A percentile compares a stretch with the other conserved stretches of the same genome.
phyloP scores from a whole-genome alignment of 352 stramenopile genomes.

The Hyaloperonospora arabidopsidis region DNA sequence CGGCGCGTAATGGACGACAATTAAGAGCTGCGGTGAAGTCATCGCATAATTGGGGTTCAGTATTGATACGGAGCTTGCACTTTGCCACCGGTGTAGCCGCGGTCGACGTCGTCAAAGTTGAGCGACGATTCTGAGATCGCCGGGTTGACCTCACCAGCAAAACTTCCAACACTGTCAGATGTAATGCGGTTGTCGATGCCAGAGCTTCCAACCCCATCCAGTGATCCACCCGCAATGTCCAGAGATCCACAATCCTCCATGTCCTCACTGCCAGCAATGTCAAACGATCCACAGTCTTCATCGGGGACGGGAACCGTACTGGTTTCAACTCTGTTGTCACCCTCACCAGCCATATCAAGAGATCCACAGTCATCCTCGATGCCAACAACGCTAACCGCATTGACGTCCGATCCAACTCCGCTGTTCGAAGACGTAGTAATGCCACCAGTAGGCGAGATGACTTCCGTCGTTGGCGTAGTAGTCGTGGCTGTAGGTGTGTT shows the following conservation, averaged over 20 bases:
- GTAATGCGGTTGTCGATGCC: background rate
- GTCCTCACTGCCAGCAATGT: conserved; percentile 10
- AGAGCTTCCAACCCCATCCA: too few relatives aligned
- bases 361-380: conserved; percentile 14
- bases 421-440: background rate
- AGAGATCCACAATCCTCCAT: too few relatives aligned
- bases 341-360: conserved; percentile 15
- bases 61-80: conserved; percentile 13
- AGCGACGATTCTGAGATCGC: conserved; percentile 19
- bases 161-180: conserved; percentile 4
- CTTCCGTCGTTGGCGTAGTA: background rate
- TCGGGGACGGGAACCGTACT: conserved; percentile 2
- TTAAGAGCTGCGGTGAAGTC: too few relatives aligned
- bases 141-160: conserved; percentile 1
- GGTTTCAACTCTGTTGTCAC: conserved; percentile 1
- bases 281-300: conserved; percentile 16
- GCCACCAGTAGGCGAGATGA: background rate
- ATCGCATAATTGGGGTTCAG: background rate
- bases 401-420: background rate
- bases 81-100: conserved; percentile 21
- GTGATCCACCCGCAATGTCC: too few relatives aligned
- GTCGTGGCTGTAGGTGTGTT: conserved; percentile 3
- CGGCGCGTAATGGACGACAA: too few relatives aligned
- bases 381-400: conserved; percentile 12
- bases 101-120: conserved; percentile 14